Conservation (phyloP, 2,329 filamentous ascomycete genomes). For the Colletotrichum sp. region DNA sequence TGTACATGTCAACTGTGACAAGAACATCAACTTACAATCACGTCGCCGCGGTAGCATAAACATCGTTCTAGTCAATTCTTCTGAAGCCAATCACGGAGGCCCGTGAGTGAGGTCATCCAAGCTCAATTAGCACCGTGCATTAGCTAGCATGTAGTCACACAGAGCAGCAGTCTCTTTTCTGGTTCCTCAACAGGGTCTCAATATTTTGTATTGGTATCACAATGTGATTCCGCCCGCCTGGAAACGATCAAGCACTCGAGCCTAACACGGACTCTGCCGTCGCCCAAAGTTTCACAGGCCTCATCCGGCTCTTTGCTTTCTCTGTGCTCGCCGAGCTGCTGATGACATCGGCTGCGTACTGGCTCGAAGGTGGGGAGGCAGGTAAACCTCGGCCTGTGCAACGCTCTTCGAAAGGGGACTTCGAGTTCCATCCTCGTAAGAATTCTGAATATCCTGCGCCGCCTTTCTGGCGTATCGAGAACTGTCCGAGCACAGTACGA, state of each 20-base stretch:
- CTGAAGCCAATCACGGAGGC: background rate
- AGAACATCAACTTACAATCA: background rate
- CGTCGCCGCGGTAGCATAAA: background rate
- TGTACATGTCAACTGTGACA: background rate
- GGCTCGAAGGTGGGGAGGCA: background rate
- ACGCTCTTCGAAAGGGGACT: background rate
- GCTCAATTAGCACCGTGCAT: background rate
- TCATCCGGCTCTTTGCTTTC: background rate
- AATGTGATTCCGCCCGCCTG: background rate
- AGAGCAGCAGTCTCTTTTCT: background rate
- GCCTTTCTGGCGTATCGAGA: background rate
- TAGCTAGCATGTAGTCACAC: background rate
- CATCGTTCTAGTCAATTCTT: background rate
- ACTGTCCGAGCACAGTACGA: background rate
- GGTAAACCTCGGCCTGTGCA: background rate
- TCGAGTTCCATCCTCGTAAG: background rate
- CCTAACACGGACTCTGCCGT: background rate
- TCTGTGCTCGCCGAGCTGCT: background rate
- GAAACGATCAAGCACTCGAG: background rate
- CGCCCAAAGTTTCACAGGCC: conserved; percentile 9
- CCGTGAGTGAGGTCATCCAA: background rate
- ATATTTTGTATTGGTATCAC: background rate
- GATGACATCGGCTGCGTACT: background rate
- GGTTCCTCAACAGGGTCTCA: background rate
- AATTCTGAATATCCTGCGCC: background rate